These are phyloP conservation scores for Fusarium sp. DNA, from an alignment of 2,329 filamentous ascomycete genomes.

Conservation along the genomic window DNA sequence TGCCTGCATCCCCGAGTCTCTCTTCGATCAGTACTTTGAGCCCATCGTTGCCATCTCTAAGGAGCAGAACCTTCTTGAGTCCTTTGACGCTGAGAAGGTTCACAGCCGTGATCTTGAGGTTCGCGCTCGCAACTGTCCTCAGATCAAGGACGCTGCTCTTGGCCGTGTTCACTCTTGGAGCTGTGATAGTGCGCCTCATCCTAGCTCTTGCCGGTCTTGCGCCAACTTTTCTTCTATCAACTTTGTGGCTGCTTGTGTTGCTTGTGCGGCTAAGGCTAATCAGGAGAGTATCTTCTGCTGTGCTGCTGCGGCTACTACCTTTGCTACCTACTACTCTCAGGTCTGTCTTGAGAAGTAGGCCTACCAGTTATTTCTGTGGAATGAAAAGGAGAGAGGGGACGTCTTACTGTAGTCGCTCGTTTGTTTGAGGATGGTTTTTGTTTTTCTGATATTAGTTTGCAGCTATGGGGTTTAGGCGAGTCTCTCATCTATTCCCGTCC, in stretches of 20 bases:
- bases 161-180: neutral
- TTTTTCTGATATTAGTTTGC: neutral
- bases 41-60: constrained; percentile 23
- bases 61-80: constrained; percentile 15
- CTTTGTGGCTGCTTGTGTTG: constrained; percentile 17
- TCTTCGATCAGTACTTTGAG: constrained; percentile 25
- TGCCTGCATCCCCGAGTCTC: constrained; percentile 18
- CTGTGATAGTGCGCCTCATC: constrained; percentile 15
- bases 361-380: accelerated
- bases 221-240: constrained; percentile 15
- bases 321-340: constrained; percentile 24
- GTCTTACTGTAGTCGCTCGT: neutral
- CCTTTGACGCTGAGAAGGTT: neutral
- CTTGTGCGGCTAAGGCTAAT: constrained; percentile 23
- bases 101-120: neutral
- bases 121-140: constrained; percentile 6
- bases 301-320: constrained; percentile 16
- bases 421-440: neutral
- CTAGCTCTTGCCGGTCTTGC: constrained; percentile 13
- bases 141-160: constrained; percentile 12
- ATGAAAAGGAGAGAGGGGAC: neutral
- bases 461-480: accelerated
- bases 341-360: constrained; percentile 19
- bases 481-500: neutral
- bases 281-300: constrained; percentile 24